Base-by-base conservation (phyloP, 768 basidiomycete genomes). In the Xerocomus spinulosus region DNA sequence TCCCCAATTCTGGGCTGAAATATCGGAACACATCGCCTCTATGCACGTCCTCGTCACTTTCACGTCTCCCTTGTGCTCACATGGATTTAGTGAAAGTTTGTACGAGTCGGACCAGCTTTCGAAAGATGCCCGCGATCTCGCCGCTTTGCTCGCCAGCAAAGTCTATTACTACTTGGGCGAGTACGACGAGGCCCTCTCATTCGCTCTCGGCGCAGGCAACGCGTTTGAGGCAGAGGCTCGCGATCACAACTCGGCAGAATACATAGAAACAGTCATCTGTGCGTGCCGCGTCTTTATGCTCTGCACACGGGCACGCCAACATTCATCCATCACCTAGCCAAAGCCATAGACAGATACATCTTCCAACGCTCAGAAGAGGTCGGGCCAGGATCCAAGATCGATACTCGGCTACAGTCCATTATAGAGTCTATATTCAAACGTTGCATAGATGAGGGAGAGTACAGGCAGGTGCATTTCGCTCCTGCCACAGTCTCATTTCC, bases 1-100 rank as follows among this genome's bases (percentile, higher is more conserved):
- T 7, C 82, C 93, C 32, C 85, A 89, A 59, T 98, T 97, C 69
- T 99, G 96, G 96, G 87, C 95, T 39, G 96, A 99, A 76, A 95
- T 98, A 61, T 93, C 92, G 57, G 96, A 99, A 68, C 82, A 89
- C 64, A 85, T 97, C 59, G 80, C 87, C 28, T 72, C 83, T 50
- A 92, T 98, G 94, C 91, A 66, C 59, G 90, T 73, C 41, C 50
- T 49, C 51, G 30, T 37, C 46, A 23, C 45, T 44, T 17, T 30
- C 49, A 39, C n/a, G 40, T 42, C n/a, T 14, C 59, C 49, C 41
- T 51, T 50, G 36, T 14, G 53, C n/a, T n/a, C 35, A 21, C 17
- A 6, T 40, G 28, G 21, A 42, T 32, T 17, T 63, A 98, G 95
- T 58, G 96, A 99, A 68, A 78, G 85, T 0, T 71, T 99, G 4